Base-by-base conservation (phyloP, 345 rosid species). In the Eutrema heterophyllum region DNA sequence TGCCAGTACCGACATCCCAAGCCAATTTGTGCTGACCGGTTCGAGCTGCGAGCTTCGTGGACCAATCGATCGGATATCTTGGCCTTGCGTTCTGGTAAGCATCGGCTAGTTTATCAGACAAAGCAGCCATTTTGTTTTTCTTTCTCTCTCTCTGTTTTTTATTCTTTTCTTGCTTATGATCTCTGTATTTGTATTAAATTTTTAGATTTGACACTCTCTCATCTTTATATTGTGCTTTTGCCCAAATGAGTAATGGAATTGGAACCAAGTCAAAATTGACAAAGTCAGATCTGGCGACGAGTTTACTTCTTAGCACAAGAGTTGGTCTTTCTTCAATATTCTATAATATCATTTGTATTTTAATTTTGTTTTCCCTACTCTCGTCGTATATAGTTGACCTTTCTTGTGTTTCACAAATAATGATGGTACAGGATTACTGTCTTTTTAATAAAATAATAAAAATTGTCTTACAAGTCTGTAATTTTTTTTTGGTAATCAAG, bases 1-100 rank as follows among this genome's bases (percentile, higher is more conserved):
- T 86, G 65, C 96, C 86, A 2, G 85, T 80, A 79, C 90, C 92
- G 33, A 76, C 89, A 67, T 88, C 91, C 89, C 86, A 85, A 76
- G 96, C 90, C 13, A 82, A 48, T 18, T 77, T 71, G 66, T 83
- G 96, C 13, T 45, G 80, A 73, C 71, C 72, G 68, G 84, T 85
- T 71, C 70, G 82, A 75, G 81, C 72, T 5, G 89, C 83, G 8
- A 87, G 85, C 83, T 79, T 82, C 0, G 84, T 81, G 72, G 72
- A 87, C 90, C 89, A 86, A 5, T 79, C 74, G 33, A 70, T 41
- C 16, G 89, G 89, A 70, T 87, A 89, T 5, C 46, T 79, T 0
- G 88, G 92, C 46, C 96, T 79, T 15, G 82, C 85, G 48, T 84
- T 88, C 16, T 35, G 60, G 73, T 86, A 89, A 18, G 85, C 67